Percentiles rank a stretch among this genome's conserved stretches.
Evolutionary conservation across 1,284 basidiomycete genomes (phyloP).

Genomic region (Coniferiporia sulphurascens): DNA sequence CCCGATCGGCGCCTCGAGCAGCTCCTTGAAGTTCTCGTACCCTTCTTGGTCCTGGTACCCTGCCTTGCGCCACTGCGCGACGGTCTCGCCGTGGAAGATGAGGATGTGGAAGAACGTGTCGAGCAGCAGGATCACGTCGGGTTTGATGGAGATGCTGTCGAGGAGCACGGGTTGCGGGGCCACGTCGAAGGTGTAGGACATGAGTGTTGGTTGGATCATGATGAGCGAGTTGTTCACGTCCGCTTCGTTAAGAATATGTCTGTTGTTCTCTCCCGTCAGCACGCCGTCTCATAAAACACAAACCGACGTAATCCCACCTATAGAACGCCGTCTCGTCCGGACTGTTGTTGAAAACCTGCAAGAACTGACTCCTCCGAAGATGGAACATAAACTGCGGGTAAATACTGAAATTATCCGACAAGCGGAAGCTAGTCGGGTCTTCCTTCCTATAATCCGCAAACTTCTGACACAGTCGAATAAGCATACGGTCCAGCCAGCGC

Average conservation of each 20-base stretch:
- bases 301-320: conserved; percentile 57
- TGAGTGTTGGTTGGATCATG: conserved; percentile 99
- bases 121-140: conserved; percentile 94
- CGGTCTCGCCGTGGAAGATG: conserved; percentile 98
- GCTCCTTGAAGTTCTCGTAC: conserved; percentile 97
- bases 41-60: conserved; percentile 99
- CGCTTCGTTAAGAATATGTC: conserved; percentile 94
- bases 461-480: conserved; percentile 98
- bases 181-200: conserved; percentile 95
- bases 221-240: conserved; percentile 99
- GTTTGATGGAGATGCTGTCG: conserved; percentile 96
- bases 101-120: conserved; percentile 99
- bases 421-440: conserved; percentile 90
- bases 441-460: conserved; percentile 99
- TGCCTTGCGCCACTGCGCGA: conserved; percentile 98
- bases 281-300: neutral
- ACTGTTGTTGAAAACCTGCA: conserved; percentile 99
- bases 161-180: conserved; percentile 92
- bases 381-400: conserved; percentile 99
- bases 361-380: conserved; percentile 92
- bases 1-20: conserved; percentile 78
- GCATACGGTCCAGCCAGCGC: conserved; percentile 97
- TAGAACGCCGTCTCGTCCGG: conserved; percentile 99
- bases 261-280: conserved; percentile 29
- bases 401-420: conserved; percentile 96